These are phyloP conservation scores for Pogostemon cablin DNA, from an alignment of 257 asterid genomes.

Conservation along the genomic window DNA sequence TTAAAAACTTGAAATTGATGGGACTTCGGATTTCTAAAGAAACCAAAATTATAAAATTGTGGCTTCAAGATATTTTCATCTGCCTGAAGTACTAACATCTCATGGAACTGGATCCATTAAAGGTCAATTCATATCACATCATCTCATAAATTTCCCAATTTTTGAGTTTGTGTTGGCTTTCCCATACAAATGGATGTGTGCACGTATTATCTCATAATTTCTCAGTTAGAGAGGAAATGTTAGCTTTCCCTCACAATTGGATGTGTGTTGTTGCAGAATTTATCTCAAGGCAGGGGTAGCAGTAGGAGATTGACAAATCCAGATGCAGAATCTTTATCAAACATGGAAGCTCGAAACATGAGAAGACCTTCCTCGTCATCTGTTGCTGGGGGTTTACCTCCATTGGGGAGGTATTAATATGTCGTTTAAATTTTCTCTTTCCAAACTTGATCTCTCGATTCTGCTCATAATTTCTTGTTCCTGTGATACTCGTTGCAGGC, in stretches of 20 bases:
- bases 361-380: slow-evolving; percentile 83
- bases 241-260: slow-evolving; percentile 19
- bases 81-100: not conserved
- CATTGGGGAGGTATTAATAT: slow-evolving; percentile 76
- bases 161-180: slow-evolving; percentile 11
- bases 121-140: not conserved
- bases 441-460: slow-evolving; percentile 15
- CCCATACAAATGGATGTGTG: slow-evolving; percentile 10
- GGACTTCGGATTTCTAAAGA: not conserved
- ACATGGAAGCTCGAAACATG: slow-evolving; percentile 60
- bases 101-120: not conserved
- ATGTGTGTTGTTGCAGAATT: slow-evolving; percentile 55
- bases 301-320: slow-evolving; percentile 65
- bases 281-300: slow-evolving; percentile 84
- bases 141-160: slow-evolving; percentile 1
- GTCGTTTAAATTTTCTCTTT: not conserved
- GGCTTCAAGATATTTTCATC: slow-evolving; percentile 6
- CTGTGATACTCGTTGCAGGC: slow-evolving; percentile 58
- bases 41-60: slow-evolving; percentile 12
- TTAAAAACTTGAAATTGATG: not conserved
- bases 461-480: slow-evolving; percentile 34
- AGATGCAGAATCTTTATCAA: slow-evolving; percentile 64
- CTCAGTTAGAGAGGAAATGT: slow-evolving; percentile 5
- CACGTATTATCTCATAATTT: not conserved
- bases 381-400: slow-evolving; percentile 95